These are phyloP conservation scores for Boletus patriciae DNA, from an alignment of 768 basidiomycete genomes.

Conservation along the genomic window DNA sequence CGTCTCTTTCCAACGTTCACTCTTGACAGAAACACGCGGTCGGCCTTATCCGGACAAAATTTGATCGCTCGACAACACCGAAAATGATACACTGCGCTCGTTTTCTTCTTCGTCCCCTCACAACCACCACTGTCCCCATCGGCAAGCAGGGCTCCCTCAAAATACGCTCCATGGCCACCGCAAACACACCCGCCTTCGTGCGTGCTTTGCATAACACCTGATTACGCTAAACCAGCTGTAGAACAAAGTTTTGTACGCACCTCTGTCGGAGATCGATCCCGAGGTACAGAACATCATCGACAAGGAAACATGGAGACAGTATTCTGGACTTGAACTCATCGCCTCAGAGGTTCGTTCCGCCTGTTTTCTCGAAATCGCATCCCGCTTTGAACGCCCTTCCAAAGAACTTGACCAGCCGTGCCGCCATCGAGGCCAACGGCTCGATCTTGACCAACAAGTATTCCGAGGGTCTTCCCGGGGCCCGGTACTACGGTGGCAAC, in stretches of 20 bases:
- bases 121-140: constrained; percentile 28
- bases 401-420: constrained; percentile 93
- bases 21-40: neutral
- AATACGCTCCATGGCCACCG: constrained; percentile 58
- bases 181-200: constrained; percentile 61
- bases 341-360: constrained; percentile 81
- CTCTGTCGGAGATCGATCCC: constrained; percentile 89
- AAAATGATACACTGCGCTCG: constrained; percentile 34
- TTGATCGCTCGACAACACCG: constrained; percentile 14
- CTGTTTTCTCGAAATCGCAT: neutral
- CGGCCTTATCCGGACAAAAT: constrained; percentile 28
- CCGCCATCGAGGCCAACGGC: constrained; percentile 97
- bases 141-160: constrained; percentile 7
- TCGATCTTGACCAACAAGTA: constrained; percentile 99
- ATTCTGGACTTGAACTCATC: constrained; percentile 96
- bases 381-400: neutral
- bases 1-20: neutral
- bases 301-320: constrained; percentile 98
- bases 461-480: constrained; percentile 98
- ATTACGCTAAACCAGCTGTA: constrained; percentile 32
- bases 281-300: constrained; percentile 97
- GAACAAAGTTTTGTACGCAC: constrained; percentile 91
- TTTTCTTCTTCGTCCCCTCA: constrained; percentile 27
- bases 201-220: constrained; percentile 23
- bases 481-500: constrained; percentile 97